These are phyloP conservation scores for Psilocybe cyanescens DNA, from an alignment of 768 basidiomycete genomes.

Conservation along the genomic window DNA sequence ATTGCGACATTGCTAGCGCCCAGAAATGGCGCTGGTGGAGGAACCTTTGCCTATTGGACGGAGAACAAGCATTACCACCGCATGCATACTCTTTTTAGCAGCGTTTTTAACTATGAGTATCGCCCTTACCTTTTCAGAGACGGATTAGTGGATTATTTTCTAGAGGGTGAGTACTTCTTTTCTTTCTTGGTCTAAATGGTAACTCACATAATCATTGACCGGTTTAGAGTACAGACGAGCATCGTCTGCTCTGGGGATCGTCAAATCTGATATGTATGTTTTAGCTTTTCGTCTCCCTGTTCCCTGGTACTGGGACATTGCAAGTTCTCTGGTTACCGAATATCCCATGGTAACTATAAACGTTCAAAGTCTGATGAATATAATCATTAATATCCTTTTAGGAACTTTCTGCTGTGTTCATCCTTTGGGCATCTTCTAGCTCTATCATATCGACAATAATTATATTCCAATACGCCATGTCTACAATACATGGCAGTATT, in stretches of 20 bases:
- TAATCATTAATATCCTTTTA: not conserved
- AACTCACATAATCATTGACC: not conserved
- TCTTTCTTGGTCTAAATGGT: not conserved
- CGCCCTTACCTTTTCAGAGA: constrained; percentile 40
- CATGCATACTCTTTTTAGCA: constrained; percentile 39
- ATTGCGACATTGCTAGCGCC: constrained; percentile 36
- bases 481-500: constrained; percentile 20
- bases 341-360: constrained; percentile 36
- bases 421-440: constrained; percentile 25
- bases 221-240: constrained; percentile 39
- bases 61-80: constrained; percentile 37
- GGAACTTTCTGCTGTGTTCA: constrained; percentile 28
- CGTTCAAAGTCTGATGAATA: not conserved
- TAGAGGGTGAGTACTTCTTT: constrained; percentile 27
- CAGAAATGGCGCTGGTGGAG: constrained; percentile 35
- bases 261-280: constrained; percentile 29
- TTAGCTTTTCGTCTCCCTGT: constrained; percentile 33
- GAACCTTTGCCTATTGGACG: constrained; percentile 45
- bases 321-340: constrained; percentile 29
- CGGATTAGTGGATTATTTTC: constrained; percentile 32
- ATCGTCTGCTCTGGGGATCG: constrained; percentile 32
- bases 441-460: constrained; percentile 35
- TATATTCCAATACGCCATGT: constrained; percentile 36
- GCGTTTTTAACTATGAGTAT: constrained; percentile 40
- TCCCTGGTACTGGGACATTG: constrained; percentile 43